Conservation (phyloP, 257 asterid species). For the Nicotiana obtusifolia region DNA sequence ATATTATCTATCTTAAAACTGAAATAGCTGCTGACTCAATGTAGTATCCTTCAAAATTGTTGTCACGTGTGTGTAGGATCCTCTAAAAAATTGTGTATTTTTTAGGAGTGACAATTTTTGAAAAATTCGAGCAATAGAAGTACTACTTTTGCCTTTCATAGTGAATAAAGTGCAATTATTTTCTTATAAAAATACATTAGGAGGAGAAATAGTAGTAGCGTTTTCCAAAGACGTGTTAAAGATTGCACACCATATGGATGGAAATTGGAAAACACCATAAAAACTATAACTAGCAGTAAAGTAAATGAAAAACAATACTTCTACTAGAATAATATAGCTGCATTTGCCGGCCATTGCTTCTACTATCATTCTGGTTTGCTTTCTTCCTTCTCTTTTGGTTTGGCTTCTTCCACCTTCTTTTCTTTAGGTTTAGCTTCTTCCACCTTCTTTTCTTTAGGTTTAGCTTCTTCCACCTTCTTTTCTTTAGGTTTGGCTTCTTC, state of each 20-base stretch:
- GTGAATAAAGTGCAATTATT: not conserved
- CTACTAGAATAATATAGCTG: not conserved
- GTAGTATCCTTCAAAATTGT: not conserved
- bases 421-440: slow-evolving; percentile 6
- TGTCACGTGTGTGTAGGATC: not conserved
- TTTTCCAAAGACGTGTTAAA: not conserved
- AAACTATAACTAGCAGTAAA: not conserved
- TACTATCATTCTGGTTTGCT: not conserved
- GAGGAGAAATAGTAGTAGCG: not conserved
- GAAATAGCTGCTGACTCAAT: not conserved
- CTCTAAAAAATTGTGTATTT: too few relatives aligned
- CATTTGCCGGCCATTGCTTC: not conserved
- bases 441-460: not conserved
- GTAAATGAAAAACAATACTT: slow-evolving; percentile 5
- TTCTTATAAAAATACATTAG: not conserved
- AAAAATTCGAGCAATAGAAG: not conserved
- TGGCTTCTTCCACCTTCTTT: not conserved
- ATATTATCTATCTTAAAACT: not conserved
- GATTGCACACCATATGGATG: not conserved
- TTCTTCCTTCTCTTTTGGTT: slow-evolving; percentile 5
- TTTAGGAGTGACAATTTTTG: too few relatives aligned
- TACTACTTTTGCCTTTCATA: not conserved
- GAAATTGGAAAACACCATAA: not conserved
- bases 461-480: not conserved
- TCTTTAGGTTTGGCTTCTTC: slow-evolving; percentile 6